Base-by-base conservation (phyloP, 179 eudicot species). In the Silene vulgaris region DNA sequence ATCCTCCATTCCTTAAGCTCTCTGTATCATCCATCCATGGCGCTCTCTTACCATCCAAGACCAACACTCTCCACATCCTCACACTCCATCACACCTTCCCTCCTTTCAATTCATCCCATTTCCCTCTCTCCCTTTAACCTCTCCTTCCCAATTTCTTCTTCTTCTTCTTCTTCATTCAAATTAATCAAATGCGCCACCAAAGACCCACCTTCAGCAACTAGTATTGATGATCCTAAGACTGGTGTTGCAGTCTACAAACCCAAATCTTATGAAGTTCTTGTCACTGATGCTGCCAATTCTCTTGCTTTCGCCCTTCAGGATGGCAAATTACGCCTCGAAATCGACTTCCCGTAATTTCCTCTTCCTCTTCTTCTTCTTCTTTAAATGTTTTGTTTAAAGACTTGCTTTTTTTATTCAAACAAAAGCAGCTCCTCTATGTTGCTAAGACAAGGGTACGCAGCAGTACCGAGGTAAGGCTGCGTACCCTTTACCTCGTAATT, bases 231-330 rank as follows among this genome's bases (percentile, higher is more conserved):
- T 48, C 86, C 88, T 9, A 90, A 84, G 77, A 63, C 82, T 40
- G 96, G 98, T 17, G 92, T 94, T 29, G 52, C 96, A 3, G 88
- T 94, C 67, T 94, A 92, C 84, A 94, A 92, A 80, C 98, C 98
- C 45, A 94, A 85, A 74, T 94, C 97, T 0, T 94, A 88, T 67
- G 89, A 92, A 64, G 95, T 89, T 62, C 96, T 94, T 5, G 88
- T 88, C 20, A 71, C 94, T 6, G 98, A 94, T 75, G 98, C 98
- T 1, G 88, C 97, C 19, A 88, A 83, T 82, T 83, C 89, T 28
- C 91, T 92, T 17, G 84, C 83, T 70, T 43, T 54, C 40, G 99
- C 97, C 69, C 89, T 95, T 3, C 83, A 84, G 14, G 87, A 95
- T 45, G 97, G 95, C n/a, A 92, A 86, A 74, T 77, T 63, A 48